A percentile compares a stretch with the other conserved stretches of the same genome.
These are phyloP conservation scores for Yamadazyma sp. DNA, from an alignment of 1,139 yeast genomes.

Conservation along the genomic window DNA sequence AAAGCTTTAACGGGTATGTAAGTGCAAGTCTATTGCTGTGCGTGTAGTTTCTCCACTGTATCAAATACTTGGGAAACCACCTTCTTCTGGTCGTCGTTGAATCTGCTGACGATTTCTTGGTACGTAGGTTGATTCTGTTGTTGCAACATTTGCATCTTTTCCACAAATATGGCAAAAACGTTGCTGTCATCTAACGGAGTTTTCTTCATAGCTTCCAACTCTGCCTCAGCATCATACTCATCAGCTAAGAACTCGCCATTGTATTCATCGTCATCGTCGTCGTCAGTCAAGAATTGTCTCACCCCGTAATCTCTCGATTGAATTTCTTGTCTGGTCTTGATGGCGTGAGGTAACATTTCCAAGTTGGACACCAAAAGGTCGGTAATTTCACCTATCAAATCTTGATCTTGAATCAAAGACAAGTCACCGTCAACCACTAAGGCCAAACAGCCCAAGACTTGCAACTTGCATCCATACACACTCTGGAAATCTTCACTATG, in stretches of 20 bases:
- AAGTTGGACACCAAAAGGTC: constrained; percentile 42
- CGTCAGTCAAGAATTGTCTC: constrained; percentile 26
- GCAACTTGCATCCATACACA: constrained; percentile 58
- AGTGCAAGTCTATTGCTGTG: not conserved
- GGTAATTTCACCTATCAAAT: constrained; percentile 39
- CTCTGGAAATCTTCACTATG: constrained; percentile 49
- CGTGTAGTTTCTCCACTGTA: constrained; percentile 8
- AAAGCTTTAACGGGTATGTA: not conserved
- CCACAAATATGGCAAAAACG: constrained; percentile 46
- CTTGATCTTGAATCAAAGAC: constrained; percentile 29
- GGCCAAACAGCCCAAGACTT: constrained; percentile 43
- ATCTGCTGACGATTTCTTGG: constrained; percentile 38
- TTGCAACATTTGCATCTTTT: constrained; percentile 28
- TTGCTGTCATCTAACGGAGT: constrained; percentile 53
- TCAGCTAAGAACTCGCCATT: constrained; percentile 34
- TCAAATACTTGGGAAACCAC: constrained; percentile 32
- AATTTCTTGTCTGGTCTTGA: constrained; percentile 45
- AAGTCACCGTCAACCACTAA: constrained; percentile 32
- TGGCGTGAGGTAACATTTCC: constrained; percentile 49
- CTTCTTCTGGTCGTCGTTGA: constrained; percentile 36
- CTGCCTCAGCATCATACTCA: constrained; percentile 51
- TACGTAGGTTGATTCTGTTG: constrained; percentile 34
- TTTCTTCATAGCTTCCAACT: constrained; percentile 52
- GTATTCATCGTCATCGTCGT: constrained; percentile 30
- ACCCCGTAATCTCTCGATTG: constrained; percentile 35